Evolutionary conservation across 192 early-diverging fungal genomes (phyloP), one percentile per base, ranked within the genome.

Genomic region (Entomortierella lignicola): DNA sequence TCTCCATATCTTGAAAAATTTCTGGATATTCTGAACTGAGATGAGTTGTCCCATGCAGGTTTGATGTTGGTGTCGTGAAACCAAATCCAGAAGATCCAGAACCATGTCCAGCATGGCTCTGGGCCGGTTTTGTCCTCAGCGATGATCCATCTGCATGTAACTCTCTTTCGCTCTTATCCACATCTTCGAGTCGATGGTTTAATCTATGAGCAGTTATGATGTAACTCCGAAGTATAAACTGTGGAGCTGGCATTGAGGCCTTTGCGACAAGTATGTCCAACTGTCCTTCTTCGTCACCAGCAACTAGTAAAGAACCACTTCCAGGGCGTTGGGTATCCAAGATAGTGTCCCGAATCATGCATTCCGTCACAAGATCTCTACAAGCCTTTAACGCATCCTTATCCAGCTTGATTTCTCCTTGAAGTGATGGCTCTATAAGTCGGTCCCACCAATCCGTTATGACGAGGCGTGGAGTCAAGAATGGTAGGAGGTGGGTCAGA

Each of bases 371-470:
- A 4, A 79, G 57, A 26, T 79, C 75, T 18, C 75, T 69, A n/a
- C 75, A 79, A 5, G 75, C 55, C 50, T 79, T 79, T 12, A 79
- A 42, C 7, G 68, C 44, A 0, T 69, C 66, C 63, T 79, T 79
- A 18, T 66, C 75, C 55, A 79, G 32, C 27, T 61, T 79, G 56
- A 79, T 79, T 47, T 79, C 75, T 50, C 75, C 75, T 27, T 80
- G 65, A 3, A 83, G 60, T 6, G 72, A 66, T 0, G 71, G 77
- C 48, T 72, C 44, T 29, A 83, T 71, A 13, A 83, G 63, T 12
- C 58, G 61, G 48, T 80, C 66, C 77, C 77, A 83, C 77, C 77
- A 83, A 39, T 83, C 77, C 1, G 60, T 2, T 21, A 83, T 80
- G 26, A 83, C 34, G 27, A 74, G 57, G 25, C 71, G 77, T 10